Evolutionary conservation across 768 basidiomycete species (phyloP), one percentile per base, ranked within the genome.

Genomic region (Gloeopeniophorella convolvens): DNA sequence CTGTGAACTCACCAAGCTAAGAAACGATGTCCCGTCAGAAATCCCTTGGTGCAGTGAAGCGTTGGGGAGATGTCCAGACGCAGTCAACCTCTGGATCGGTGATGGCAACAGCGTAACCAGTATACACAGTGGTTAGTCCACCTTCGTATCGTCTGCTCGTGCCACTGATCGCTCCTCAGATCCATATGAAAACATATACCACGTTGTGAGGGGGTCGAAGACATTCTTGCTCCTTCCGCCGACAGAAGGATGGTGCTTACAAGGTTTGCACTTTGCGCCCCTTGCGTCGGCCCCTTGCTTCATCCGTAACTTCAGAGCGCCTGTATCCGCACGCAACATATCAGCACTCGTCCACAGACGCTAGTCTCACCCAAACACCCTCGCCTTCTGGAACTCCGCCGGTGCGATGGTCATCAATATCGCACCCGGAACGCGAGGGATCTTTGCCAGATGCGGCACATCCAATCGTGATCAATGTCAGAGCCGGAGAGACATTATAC

Each of bases 51-150:
- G 86, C 60, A 80, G 74, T 36, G 81, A 85, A 57, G 89, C 87
- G 7, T 68, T 92, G 84, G 86, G 76, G 31, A 72, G 68, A 56
- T 57, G 69, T 15, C 89, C 93, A 0, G 94, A 97, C 60, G 93
- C 91, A 5, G 90, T 91, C 3, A 96, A 96, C 62, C 61, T 97
- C 16, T 97, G 93, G 92, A 88, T 96, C 30, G 93, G 94, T 10
- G 76, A 87, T 59, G 70, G 73, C 47, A 69, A 71, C 50, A 92
- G 89, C 61, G 70, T 80, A 12, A 96, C 94, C 1, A 89, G 85
- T 47, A 75, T 95, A 37, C 94, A 97, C 63, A 87, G 80, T 61
- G 92, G 91, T 89, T 56, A 44, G 72, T 57, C 33, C 4, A 39
- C 36, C 12, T 21, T 21, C 26, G 21, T 34, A 46, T 7, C 36